Conservation (phyloP, 2,329 filamentous ascomycete genomes). For the Fusarium tjaetaba region DNA sequence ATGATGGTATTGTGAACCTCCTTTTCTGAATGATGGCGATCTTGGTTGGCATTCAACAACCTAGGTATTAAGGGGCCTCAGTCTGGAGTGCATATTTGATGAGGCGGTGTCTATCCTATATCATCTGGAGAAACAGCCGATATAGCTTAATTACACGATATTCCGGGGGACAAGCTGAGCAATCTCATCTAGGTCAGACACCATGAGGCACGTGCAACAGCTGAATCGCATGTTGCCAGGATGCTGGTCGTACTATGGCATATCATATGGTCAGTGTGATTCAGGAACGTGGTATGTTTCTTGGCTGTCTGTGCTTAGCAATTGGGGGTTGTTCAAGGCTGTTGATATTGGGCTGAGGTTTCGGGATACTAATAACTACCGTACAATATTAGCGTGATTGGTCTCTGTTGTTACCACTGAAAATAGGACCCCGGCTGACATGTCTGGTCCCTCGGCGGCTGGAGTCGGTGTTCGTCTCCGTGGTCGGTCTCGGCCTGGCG, state of each 20-base stretch:
- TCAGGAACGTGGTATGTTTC: conserved; percentile 4
- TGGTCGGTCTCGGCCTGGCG: conserved; percentile 35
- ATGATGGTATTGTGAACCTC: neutral
- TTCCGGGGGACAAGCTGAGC: conserved; percentile 17
- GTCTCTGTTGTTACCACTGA: neutral
- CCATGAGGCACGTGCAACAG: conserved; percentile 37
- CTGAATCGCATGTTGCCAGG: conserved; percentile 40
- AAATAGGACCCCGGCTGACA: neutral
- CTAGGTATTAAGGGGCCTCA: conserved; percentile 3
- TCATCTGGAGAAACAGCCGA: conserved; percentile 6
- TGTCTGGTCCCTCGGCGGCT: conserved; percentile 16
- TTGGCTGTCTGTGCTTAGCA: conserved; percentile 19
- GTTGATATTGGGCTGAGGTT: neutral
- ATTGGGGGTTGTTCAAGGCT: neutral
- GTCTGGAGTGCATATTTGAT: neutral
- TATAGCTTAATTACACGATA: conserved; percentile 29
- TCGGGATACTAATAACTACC: neutral
- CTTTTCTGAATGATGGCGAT: conserved; percentile 9
- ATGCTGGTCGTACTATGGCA: conserved; percentile 36
- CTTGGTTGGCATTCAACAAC: neutral
- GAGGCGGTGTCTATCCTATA: conserved; percentile 17
- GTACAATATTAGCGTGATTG: neutral
- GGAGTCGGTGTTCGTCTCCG: conserved; percentile 24
- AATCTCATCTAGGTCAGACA: conserved; percentile 24
- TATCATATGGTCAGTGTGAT: conserved; percentile 4